Evolutionary conservation across 805 yeast genomes (phyloP).

Genomic region (Allodekkera sacchari): DNA sequence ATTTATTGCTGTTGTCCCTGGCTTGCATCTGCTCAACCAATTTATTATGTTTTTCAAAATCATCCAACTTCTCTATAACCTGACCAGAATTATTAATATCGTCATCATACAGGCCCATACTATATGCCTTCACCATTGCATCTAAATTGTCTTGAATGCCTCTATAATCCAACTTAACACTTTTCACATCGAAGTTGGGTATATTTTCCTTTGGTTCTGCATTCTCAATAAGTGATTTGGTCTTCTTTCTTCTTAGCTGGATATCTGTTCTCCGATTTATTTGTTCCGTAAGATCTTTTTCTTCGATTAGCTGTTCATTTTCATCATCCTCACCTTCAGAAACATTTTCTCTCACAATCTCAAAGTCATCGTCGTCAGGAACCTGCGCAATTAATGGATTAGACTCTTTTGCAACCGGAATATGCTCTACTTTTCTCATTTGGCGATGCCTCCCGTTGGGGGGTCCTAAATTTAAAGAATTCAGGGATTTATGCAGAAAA

Average conservation of each 20-base stretch:
- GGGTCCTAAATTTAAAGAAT: no score
- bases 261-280: not conserved
- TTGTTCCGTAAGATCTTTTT: slow-evolving; percentile 7
- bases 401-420: slow-evolving; percentile 12
- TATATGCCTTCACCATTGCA: slow-evolving; percentile 53
- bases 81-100: slow-evolving; percentile 41
- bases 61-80: slow-evolving; percentile 44
- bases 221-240: not conserved
- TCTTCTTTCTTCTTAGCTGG: not conserved
- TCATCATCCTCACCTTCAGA: slow-evolving; percentile 14
- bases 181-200: slow-evolving; percentile 10
- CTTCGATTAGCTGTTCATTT: slow-evolving; percentile 7
- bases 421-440: no score
- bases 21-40: slow-evolving; percentile 31
- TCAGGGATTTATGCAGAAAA: no score
- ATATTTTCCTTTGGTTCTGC: not conserved
- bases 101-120: slow-evolving; percentile 53
- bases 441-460: no score
- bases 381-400: slow-evolving; percentile 13
- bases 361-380: slow-evolving; percentile 15
- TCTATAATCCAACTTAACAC: slow-evolving; percentile 32
- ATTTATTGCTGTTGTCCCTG: slow-evolving; percentile 11
- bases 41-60: slow-evolving; percentile 44
- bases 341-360: slow-evolving; percentile 11
- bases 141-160: slow-evolving; percentile 39